Evolutionary conservation across 2,329 filamentous ascomycete genomes (phyloP).

Genomic region (Botrytis galanthina): DNA sequence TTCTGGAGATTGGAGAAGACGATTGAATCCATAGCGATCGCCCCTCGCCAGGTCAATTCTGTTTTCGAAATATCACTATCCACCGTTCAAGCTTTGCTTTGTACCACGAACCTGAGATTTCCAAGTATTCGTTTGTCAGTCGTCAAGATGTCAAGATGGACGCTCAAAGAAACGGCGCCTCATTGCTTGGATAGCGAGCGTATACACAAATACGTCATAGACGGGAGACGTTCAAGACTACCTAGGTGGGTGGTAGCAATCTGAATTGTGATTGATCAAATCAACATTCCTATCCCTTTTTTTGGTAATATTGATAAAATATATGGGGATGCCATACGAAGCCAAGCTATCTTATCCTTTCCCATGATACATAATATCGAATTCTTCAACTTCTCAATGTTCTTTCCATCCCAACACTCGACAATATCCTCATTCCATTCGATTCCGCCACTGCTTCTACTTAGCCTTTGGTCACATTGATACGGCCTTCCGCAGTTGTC

Average conservation of each 20-base stretch:
- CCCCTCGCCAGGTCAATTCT: neutral
- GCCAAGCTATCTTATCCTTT: neutral
- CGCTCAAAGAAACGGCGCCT: neutral
- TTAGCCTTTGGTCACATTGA: neutral
- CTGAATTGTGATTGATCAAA: neutral
- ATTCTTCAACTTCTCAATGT: neutral
- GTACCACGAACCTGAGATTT: neutral
- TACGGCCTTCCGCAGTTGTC: neutral
- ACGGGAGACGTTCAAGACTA: neutral
- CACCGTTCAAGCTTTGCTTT: neutral
- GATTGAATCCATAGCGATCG: neutral
- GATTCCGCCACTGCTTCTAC: neutral
- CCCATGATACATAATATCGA: neutral
- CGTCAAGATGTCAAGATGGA: neutral
- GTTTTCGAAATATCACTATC: neutral
- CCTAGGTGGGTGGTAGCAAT: neutral
- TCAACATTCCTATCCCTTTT: neutral
- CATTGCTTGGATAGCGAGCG: neutral
- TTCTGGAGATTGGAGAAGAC: neutral
- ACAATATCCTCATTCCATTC: neutral
- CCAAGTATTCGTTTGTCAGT: neutral
- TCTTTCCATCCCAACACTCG: neutral
- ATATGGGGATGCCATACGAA: neutral
- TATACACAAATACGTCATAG: slow-evolving; percentile 8
- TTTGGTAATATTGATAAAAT: neutral